Conservation (phyloP, 345 rosid species). For the Citrus trifoliata region DNA sequence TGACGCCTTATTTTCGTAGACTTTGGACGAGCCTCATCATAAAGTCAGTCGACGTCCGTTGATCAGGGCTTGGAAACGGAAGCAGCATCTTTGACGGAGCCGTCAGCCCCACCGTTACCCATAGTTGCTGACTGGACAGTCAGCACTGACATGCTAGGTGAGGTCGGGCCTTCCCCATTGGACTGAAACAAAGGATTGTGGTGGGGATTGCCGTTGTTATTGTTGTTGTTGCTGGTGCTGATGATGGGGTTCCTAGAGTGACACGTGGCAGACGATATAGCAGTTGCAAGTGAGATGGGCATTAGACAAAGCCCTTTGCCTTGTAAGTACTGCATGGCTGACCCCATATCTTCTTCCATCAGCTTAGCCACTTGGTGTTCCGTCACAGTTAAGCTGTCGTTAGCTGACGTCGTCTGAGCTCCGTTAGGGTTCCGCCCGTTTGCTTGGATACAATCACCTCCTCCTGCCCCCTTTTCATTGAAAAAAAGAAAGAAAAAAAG, state of each 20-base stretch:
- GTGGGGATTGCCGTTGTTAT: not conserved
- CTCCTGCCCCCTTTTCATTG: constrained; percentile 31
- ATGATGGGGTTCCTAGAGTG: constrained; percentile 42
- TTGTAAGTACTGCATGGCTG: constrained; percentile 97
- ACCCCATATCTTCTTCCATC: constrained; percentile 98
- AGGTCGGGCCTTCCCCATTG: constrained; percentile 53
- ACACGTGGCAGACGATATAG: constrained; percentile 73
- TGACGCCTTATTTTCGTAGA: constrained; percentile 36
- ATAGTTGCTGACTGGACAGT: constrained; percentile 64
- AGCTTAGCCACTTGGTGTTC: constrained; percentile 92
- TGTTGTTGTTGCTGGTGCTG: constrained; percentile 3
- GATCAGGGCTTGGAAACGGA: constrained; percentile 66
- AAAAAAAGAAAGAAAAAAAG: not conserved
- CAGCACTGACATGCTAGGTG: constrained; percentile 74
- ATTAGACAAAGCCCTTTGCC: constrained; percentile 95
- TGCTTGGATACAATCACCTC: constrained; percentile 54
- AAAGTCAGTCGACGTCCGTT: constrained; percentile 24
- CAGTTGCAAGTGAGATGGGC: constrained; percentile 95
- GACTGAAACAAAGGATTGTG: constrained; percentile 21
- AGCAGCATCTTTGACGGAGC: constrained; percentile 60
- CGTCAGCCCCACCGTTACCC: constrained; percentile 39
- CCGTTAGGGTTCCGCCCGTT: constrained; percentile 27
- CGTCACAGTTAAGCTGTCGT: constrained; percentile 61
- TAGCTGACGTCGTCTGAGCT: constrained; percentile 30
- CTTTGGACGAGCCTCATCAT: constrained; percentile 17